Base-by-base conservation (phyloP, 2,329 filamentous ascomycete species). In the Talaromyces amestolkiae region DNA sequence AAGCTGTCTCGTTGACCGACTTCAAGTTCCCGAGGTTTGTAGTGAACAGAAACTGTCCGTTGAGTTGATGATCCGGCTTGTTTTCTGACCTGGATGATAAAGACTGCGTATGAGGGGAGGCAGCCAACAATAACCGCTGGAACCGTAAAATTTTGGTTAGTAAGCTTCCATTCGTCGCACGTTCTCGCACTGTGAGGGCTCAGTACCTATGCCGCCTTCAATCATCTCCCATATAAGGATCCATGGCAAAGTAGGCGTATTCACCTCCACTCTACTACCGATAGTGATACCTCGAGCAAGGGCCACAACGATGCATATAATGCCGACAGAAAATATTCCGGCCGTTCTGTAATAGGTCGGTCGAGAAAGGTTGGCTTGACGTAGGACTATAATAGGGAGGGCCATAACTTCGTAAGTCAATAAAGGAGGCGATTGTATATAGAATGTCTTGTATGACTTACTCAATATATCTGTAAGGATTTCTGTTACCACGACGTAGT, bases 171-270 rank as follows among this genome's bases (percentile, higher is more conserved):
- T 17, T 27, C 6, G 13, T 31, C 6, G 13, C 22, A 43, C 5
- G 13, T 2, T 24, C 33, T 37, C 8, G 9, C 9, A 37, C 15
- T 17, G 5, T 7, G 9, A 56, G 35, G 11, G 13, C 37, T 63
- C 35, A 37, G 33, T 72, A 77, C 76, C 75, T 61, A 76, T 75
- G 45, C 76, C 70, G 8, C 70, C 70, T 65, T 79, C 76, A 24
- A 78, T 71, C 17, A 75, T 72, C 19, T 72, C 74, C 77, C 77
- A 79, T 19, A 79, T 66, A 2, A 72, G 72, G 13, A 79, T 66
- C 77, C 76, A 78, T 10, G 74, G 73, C 15, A 71, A 70, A 33
- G 71, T 72, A 7, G 74, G 75, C 5, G 69, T 72, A 3, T 64
- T 68, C 56, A 68, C 69, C 35, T 69, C 71, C 11, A 68, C 66